Base-by-base conservation (phyloP, 257 asterid genomes). In the Jacaranda mimosifolia region DNA sequence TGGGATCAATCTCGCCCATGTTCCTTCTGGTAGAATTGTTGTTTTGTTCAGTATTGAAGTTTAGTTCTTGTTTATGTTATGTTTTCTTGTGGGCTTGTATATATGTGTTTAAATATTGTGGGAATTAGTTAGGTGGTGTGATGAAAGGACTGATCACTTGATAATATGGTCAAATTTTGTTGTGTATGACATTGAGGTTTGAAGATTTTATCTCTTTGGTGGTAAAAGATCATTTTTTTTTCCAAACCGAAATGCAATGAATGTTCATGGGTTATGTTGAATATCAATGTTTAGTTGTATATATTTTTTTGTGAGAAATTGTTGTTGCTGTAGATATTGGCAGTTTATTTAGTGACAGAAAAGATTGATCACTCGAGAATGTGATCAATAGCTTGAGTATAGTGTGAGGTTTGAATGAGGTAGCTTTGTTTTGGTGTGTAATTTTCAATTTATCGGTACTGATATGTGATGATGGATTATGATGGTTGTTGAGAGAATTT, bases 1-100 rank as follows among this genome's bases (percentile, higher is more conserved):
- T 76, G 99, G 98, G 66, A 83, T 95, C 82, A 86, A 69, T 84
- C 91, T 95, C 71, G 79, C 85, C 63, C 99, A 95, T 72, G 87
- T 95, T 81, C 99, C 99, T 72, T 67, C 83, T 53, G 97, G 98
- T 95, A 80, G 56, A 8, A 11, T 71, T 78, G 17, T 56, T 21
- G 0, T 19, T 35, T 49, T 58, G n/a, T 52, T 73, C 9, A 15
- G 49, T 38, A 0, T 60, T 19, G 73, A 8, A 15, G 60, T 7
- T 63, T 55, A 10, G 17, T 32, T 73, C 32, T 62, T 32, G 63
- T 38, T 63, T 49, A 35, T 72, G 77, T 15, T 42, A 5, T 4
- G 5, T 43, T 48, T n/a, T 52, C 42, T 59, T 70, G 35, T 42
- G 19, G 48, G 21, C 53, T 19, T 52, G 21, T 6, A 5, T 35